Percentiles rank a stretch among this genome's conserved stretches.
phyloP scores from a whole-genome alignment of 164 flowering plant species.

The Vitis riparia region DNA sequence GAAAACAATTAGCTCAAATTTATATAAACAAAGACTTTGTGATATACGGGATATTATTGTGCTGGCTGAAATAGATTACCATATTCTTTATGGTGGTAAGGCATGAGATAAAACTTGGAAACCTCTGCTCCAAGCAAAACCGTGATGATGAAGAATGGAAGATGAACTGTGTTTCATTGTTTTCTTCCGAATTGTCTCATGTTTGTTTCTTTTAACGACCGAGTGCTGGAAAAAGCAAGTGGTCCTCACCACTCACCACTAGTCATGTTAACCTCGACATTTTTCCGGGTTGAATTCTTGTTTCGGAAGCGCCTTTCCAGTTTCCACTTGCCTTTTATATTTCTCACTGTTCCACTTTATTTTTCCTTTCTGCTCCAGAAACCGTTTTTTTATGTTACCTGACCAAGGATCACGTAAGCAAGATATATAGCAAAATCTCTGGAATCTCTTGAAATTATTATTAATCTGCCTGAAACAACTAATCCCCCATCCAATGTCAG shows the following conservation, averaged over 20 bases:
- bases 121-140: no score
- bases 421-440: not conserved
- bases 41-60: no score
- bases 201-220: constrained; percentile 8
- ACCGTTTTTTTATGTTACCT: not conserved
- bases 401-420: constrained; percentile 4
- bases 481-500: no score
- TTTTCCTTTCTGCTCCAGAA: not conserved
- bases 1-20: no score
- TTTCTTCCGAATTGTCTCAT: constrained; percentile 11
- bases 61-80: no score
- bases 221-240: constrained; percentile 1
- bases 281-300: not conserved
- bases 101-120: no score
- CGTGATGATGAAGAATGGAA: not conserved
- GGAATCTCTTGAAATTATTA: not conserved
- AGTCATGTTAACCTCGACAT: not conserved
- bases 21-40: no score
- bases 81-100: no score
- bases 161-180: not conserved
- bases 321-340: not conserved
- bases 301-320: not conserved
- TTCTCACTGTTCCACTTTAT: not conserved
- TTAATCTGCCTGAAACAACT: no score
- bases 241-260: constrained; percentile 16